A percentile compares a stretch with the other conserved stretches of the same genome.
Evolutionary conservation across 2,329 filamentous ascomycete genomes (phyloP).

Genomic region (Sclerotinia glacialis): DNA sequence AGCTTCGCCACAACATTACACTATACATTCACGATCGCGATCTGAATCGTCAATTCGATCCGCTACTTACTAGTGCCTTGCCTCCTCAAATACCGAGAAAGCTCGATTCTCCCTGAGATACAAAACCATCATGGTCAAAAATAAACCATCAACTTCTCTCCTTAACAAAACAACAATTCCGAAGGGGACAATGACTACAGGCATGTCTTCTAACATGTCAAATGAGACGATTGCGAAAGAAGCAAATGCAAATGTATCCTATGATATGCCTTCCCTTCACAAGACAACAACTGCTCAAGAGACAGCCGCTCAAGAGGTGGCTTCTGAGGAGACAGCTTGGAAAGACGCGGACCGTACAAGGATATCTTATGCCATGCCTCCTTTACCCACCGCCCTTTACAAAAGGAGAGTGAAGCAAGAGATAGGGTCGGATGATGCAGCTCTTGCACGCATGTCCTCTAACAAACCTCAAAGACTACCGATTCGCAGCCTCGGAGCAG

Average conservation of each 20-base stretch:
- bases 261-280: too few relatives aligned
- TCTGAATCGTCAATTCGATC: too few relatives aligned
- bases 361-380: too few relatives aligned
- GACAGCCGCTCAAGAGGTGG: neutral
- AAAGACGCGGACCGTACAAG: too few relatives aligned
- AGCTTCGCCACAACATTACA: constrained; percentile 19
- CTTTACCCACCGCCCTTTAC: too few relatives aligned
- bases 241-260: too few relatives aligned
- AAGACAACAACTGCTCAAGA: neutral
- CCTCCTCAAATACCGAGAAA: neutral
- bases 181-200: neutral
- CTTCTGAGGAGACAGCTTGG: neutral
- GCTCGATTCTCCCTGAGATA: too few relatives aligned
- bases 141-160: neutral
- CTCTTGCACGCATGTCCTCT: neutral
- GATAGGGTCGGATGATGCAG: too few relatives aligned
- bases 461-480: neutral
- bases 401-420: too few relatives aligned
- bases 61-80: neutral
- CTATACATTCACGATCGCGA: neutral
- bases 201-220: too few relatives aligned
- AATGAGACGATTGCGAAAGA: too few relatives aligned
- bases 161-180: neutral
- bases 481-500: constrained; percentile 1
- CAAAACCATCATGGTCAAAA: constrained; percentile 5